These are phyloP conservation scores for Suaeda aralocaspica DNA, from an alignment of 148 eudicot species.

Conservation along the genomic window DNA sequence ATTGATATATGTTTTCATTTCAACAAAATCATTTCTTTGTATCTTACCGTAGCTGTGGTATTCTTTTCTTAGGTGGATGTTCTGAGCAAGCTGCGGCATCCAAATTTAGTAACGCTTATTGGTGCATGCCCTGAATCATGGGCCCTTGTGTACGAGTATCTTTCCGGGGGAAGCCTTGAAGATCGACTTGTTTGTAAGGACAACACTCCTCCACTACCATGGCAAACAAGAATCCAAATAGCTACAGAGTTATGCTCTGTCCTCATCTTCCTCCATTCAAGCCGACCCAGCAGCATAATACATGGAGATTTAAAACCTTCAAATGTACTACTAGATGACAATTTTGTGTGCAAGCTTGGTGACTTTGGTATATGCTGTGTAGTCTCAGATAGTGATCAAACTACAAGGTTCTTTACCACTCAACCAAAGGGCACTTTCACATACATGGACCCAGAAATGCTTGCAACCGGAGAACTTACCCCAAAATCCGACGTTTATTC, in stretches of 20 bases:
- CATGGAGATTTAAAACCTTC: conserved; percentile 83
- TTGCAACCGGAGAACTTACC: conserved; percentile 66
- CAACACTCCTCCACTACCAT: conserved; percentile 68
- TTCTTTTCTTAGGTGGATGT: conserved; percentile 52
- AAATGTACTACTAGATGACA: conserved; percentile 59
- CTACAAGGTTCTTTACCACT: conserved; percentile 36
- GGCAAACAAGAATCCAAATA: conserved; percentile 78
- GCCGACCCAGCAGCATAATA: conserved; percentile 46
- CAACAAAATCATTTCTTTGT: neutral
- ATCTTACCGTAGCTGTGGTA: conserved; percentile 1
- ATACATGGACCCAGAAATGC: conserved; percentile 76
- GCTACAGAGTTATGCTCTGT: conserved; percentile 79
- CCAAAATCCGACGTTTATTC: conserved; percentile 77
- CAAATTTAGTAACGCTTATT: conserved; percentile 70
- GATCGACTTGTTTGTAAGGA: conserved; percentile 74
- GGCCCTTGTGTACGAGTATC: conserved; percentile 76
- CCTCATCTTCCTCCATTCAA: conserved; percentile 76
- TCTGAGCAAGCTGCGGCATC: conserved; percentile 80
- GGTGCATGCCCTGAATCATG: conserved; percentile 79
- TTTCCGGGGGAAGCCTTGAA: conserved; percentile 86
- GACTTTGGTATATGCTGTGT: conserved; percentile 67
- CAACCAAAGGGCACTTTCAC: conserved; percentile 65
- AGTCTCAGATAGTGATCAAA: conserved; percentile 36
- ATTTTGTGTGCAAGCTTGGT: conserved; percentile 59
- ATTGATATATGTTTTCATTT: neutral